Base-by-base conservation (phyloP, 192 early-diverging fungal species). In the Paraglomus brasilianum region DNA sequence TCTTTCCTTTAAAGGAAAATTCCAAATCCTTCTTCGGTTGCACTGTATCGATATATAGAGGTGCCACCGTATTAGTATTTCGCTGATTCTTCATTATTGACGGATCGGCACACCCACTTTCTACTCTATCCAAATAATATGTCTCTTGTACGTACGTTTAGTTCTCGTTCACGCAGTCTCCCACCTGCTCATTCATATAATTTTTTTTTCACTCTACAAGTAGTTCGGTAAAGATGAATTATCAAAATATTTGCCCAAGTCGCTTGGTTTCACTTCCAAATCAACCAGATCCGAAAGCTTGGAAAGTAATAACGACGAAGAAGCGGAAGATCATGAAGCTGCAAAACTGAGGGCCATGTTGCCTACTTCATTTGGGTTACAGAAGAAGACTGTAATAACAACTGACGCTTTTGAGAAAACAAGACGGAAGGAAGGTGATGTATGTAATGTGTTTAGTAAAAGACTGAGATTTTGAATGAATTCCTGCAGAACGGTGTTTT, bases 341-440 rank as follows among this genome's bases (percentile, higher is more conserved):
- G 79, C 79, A 47, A 60, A 78, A 10, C 69, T 86, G 8, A 50
- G 78, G 49, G 74, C 70, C 11, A 77, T 82, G 45, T 67, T 86
- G 68, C 84, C 84, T 17, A 80, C 68, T 8, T 80, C 84, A 4
- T 86, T 86, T 68, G 84, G 82, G 11, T 79, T 79, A 46, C 73
- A 82, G 57, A 70, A 77, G 36, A 48, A 70, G 41, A 69, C 69
- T 51, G 71, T 62, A 49, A 57, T 69, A 24, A 43, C 63, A 4
- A 30, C 47, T 14, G 10, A 67, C 30, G 60, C 65, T 10, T 76
- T 76, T 72, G 71, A 51, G 6, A 76, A 76, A 73, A 78, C 78
- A 49, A 76, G 73, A 46, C 49, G 77, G 50, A 50, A 52, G 17
- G 71, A 59, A 22, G 50, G 60, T 43, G 53, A 76, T 42, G 77